phyloP scores from a whole-genome alignment of 2,329 filamentous ascomycete species.

The Epichloe amarillans region DNA sequence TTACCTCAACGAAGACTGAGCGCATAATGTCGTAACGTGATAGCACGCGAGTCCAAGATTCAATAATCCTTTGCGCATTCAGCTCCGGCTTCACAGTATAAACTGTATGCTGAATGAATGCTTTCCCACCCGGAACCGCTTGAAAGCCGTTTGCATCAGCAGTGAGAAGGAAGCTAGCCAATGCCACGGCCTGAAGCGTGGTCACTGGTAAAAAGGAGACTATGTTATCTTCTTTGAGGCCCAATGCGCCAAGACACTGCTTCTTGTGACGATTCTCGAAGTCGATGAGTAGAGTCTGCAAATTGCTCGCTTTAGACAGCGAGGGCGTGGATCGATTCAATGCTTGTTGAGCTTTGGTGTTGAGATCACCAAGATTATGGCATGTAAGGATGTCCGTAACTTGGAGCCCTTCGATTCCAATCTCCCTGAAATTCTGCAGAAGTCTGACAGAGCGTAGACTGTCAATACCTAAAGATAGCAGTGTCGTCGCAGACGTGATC shows the following conservation, averaged over 20 bases:
- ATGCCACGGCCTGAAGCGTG: background rate
- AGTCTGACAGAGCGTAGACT: slow-evolving; percentile 22
- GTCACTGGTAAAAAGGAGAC: background rate
- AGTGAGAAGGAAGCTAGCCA: background rate
- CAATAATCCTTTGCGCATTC: background rate
- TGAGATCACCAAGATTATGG: slow-evolving; percentile 6
- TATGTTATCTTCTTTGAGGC: background rate
- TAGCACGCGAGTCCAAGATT: background rate
- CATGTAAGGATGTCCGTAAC: background rate
- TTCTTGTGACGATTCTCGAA: background rate
- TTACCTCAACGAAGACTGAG: slow-evolving; percentile 1
- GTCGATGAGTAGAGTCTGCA: background rate
- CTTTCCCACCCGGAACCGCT: background rate
- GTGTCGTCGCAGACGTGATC: background rate
- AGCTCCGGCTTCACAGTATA: background rate
- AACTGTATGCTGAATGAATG: background rate
- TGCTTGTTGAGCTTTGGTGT: slow-evolving; percentile 9
- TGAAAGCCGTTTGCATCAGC: background rate
- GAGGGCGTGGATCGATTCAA: background rate
- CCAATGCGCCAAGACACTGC: background rate
- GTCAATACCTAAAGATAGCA: slow-evolving; percentile 15
- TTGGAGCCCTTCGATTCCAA: background rate
- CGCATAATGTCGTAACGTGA: background rate
- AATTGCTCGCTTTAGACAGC: background rate
- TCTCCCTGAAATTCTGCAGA: slow-evolving; percentile 17